Conservation (phyloP, 306 rosid genomes). For the apple (Malus domestica) region DNA sequence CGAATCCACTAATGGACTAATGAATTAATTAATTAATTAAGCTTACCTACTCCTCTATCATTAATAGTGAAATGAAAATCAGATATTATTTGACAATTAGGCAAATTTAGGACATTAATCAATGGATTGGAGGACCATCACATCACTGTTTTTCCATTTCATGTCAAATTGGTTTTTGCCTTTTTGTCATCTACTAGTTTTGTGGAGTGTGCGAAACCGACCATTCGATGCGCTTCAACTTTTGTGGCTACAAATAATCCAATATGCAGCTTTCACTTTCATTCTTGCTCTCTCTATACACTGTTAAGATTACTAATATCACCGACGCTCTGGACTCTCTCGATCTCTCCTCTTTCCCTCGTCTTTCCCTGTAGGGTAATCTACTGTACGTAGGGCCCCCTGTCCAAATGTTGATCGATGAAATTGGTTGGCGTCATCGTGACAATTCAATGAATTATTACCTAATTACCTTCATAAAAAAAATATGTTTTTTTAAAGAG, state of each 20-base stretch:
- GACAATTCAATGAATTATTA: neutral
- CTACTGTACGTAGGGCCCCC: neutral
- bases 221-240: constrained; percentile 3
- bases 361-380: too few relatives aligned
- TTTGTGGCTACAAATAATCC: neutral
- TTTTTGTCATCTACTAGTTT: constrained; percentile 18
- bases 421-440: neutral
- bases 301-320: constrained; percentile 5
- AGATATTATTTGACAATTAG: neutral
- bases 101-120: neutral
- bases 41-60: neutral
- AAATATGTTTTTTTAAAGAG: too few relatives aligned
- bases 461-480: neutral
- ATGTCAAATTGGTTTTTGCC: neutral
- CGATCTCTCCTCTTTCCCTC: neutral
- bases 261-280: constrained; percentile 5
- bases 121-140: neutral
- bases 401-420: too few relatives aligned
- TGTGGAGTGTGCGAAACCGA: neutral
- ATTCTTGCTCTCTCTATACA: neutral
- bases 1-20: too few relatives aligned
- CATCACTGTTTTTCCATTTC: neutral
- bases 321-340: neutral
- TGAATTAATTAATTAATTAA: too few relatives aligned
- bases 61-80: neutral